phyloP scores from a whole-genome alignment of 352 stramenopile species.

The Phytophthora kernoviae region DNA sequence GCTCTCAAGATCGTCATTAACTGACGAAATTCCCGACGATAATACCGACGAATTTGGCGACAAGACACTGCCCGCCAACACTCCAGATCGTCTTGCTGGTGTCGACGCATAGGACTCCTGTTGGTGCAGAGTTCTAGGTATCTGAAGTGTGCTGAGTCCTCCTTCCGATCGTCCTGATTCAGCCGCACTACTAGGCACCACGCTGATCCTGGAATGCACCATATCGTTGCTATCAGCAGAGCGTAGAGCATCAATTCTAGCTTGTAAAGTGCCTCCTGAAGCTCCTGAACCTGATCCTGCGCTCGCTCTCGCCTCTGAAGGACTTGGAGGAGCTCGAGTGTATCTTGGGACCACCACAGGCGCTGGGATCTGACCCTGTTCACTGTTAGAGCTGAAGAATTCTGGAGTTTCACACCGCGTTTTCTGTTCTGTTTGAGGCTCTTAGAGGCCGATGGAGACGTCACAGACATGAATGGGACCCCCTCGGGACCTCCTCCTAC shows the following conservation, averaged over 20 bases:
- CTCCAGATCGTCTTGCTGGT: slow-evolving; percentile 28
- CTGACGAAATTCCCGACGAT: slow-evolving; percentile 22
- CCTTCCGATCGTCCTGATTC: slow-evolving; percentile 5
- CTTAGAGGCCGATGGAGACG: slow-evolving; percentile 37
- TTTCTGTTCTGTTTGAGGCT: slow-evolving; percentile 24
- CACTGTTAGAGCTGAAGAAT: slow-evolving; percentile 7
- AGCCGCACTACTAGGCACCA: slow-evolving; percentile 15
- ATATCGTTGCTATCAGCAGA: slow-evolving; percentile 50
- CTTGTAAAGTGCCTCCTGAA: slow-evolving; percentile 46
- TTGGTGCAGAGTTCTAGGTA: slow-evolving; percentile 14
- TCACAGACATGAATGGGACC: slow-evolving; percentile 49
- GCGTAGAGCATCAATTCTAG: slow-evolving; percentile 66
- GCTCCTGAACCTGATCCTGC: slow-evolving; percentile 7
- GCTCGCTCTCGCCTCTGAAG: slow-evolving; percentile 21
- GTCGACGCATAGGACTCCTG: slow-evolving; percentile 33
- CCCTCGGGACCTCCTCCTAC: slow-evolving; percentile 25
- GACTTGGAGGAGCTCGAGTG: slow-evolving; percentile 26
- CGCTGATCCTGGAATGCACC: slow-evolving; percentile 57
- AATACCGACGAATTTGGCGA: slow-evolving; percentile 38
- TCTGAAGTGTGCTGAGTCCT: slow-evolving; percentile 11
- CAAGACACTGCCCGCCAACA: slow-evolving; percentile 45
- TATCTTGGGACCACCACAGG: slow-evolving; percentile 37
- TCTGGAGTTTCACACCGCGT: slow-evolving; percentile 19
- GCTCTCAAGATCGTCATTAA: slow-evolving; percentile 19
- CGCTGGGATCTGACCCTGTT: slow-evolving; percentile 16